Evolutionary conservation across 1,284 basidiomycete genomes (phyloP), one percentile per base, ranked within the genome.

Genomic region (Ganoderma multipileum): DNA sequence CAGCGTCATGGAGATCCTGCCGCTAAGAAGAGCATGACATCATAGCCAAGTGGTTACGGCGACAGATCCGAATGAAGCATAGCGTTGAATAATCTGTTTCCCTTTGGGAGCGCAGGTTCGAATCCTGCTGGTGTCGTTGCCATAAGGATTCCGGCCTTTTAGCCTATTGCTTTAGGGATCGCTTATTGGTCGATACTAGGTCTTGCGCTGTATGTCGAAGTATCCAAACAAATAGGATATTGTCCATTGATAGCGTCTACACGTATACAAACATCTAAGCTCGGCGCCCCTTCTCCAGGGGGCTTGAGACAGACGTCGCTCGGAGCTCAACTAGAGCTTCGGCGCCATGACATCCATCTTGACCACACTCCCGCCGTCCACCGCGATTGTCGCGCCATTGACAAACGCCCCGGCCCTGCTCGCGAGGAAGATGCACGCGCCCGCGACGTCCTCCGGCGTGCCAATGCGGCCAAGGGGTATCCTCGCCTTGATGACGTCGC

Each of bases 381-480:
- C 75, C 14, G 85, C 79, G 44, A 91, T 84, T 4, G 89, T 88
- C 16, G 89, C 87, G 8, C 89, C 91, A 61, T 87, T 91, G 52
- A 91, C 83, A 77, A 85, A 92, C 39, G 86, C 83, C 0, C 89
- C 90, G 2, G 88, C 89, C 57, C 83, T 82, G 64, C 87, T 86
- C 12, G 87, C 81, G 23, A 92, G 81, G 83, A 86, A 93, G 55
- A 92, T 73, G 52, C 86, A 87, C 4, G 89, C 83, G 0, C 88
- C 89, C 1, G 84, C 87, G 7, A 92, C 84, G 73, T 92, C 91
- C 75, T 90, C 87, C 0, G 88, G 85, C 18, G 82, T 82, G 18
- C 91, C 91, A 64, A 91, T 86, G 12, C 90, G 82, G 26, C 81
- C 81, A 61, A 86, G 79, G 2, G 90, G 90, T 30, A 90, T 82